These are phyloP conservation scores for Fragaria vesca DNA, from an alignment of 306 rosid species.

Conservation along the genomic window DNA sequence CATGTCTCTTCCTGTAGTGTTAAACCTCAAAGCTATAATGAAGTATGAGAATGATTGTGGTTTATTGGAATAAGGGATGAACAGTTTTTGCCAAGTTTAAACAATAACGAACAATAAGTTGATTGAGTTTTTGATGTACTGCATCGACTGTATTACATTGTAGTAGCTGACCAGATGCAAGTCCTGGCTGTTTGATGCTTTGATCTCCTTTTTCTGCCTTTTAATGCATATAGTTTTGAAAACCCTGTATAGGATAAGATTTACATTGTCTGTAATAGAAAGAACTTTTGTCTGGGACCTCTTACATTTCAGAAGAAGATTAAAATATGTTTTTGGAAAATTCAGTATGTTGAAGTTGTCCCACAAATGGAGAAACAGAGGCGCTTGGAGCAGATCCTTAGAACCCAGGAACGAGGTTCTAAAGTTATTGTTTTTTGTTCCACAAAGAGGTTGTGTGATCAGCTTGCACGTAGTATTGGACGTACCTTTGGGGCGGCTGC, in stretches of 20 bases:
- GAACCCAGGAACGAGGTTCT: slow-evolving; percentile 90
- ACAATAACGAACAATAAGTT: neutral
- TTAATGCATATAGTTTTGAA: neutral
- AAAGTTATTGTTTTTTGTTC: slow-evolving; percentile 90
- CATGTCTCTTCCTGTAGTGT: neutral
- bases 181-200: neutral
- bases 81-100: neutral
- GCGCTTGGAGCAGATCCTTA: slow-evolving; percentile 96
- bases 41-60: neutral
- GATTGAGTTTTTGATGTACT: neutral
- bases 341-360: slow-evolving; percentile 94
- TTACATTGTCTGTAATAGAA: neutral
- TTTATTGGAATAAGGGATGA: neutral
- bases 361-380: slow-evolving; percentile 97
- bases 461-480: slow-evolving; percentile 86
- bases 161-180: neutral
- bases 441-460: slow-evolving; percentile 95
- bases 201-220: neutral
- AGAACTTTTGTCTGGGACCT: neutral
- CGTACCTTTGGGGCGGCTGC: slow-evolving; percentile 93
- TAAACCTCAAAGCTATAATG: neutral
- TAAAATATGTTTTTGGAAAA: slow-evolving; percentile 1
- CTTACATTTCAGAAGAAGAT: neutral
- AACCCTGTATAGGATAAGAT: neutral
- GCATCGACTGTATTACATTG: neutral